Evolutionary conservation across 2,329 filamentous ascomycete species (phyloP), one percentile per base, ranked within the genome.

Genomic region (Fusarium sp.): DNA sequence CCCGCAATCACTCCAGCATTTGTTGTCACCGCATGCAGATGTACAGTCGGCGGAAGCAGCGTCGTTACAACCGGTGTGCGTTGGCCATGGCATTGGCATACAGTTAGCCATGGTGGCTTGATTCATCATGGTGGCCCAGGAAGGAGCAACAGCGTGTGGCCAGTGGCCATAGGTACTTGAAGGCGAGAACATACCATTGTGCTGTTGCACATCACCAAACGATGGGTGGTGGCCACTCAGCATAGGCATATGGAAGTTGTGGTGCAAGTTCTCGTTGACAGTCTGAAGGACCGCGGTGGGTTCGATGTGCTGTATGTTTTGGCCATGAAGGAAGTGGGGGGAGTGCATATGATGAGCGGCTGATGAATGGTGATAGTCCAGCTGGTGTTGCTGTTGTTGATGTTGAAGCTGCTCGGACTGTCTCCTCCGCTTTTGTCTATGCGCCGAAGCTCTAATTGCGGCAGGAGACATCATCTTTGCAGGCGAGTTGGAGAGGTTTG

Each of bases 1-100:
- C 44, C 75, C 79, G 51, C 71, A 82, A 45, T 81, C 73, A 67
- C 78, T 79, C 42, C 75, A 72, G 50, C 80, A 81, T 46, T 72
- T 68, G 55, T 51, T 44, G 29, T 64, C 65, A 20, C 59, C 78
- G 56, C 81, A 83, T 15, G 78, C 73, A 20, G 79, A 80, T 63
- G 73, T 77, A 71, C 80, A 81, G 32, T 77, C 76, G 50, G 76
- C 73, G 20, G 79, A 79, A 14, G 72, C 74, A 45, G 74, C 77
- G 43, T 79, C 79, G n/a, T 76, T 76, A n/a, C 74, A 74, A 9
- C 63, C 54, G 58, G 73, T 61, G 16, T 71, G 70, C 50, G 51
- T 55, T 45, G 71, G 56, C 59, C 71, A 73, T 12, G 58, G 24
- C 63, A 73, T 66, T 18, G 67, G 54, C 57, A 73, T 71, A 51